Evolutionary conservation across 345 rosid genomes (phyloP).

Genomic region (Citrus australasica): DNA sequence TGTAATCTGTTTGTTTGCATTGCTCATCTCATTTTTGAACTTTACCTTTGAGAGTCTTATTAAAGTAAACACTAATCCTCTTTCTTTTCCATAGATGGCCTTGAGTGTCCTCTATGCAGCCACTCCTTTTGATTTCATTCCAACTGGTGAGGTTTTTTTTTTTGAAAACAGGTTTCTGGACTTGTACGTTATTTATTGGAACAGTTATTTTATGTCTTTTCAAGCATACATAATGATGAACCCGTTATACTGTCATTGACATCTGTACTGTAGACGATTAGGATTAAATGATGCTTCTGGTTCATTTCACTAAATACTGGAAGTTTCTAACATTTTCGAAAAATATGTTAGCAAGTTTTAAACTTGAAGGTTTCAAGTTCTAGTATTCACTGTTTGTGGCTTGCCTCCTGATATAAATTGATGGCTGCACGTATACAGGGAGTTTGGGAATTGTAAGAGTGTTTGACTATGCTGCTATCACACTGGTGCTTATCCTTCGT

Average conservation of each 20-base stretch:
- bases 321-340: neutral
- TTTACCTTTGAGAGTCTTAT: neutral
- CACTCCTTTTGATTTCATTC: slow-evolving; percentile 68
- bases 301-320: neutral
- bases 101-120: slow-evolving; percentile 58
- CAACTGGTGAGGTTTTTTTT: slow-evolving; percentile 46
- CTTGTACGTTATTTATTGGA: neutral
- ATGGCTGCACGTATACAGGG: slow-evolving; percentile 33
- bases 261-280: neutral
- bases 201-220: neutral
- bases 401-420: neutral
- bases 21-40: neutral
- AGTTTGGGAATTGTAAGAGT: slow-evolving; percentile 49
- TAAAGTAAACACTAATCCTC: neutral
- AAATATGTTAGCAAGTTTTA: neutral
- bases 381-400: neutral
- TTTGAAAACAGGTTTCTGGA: neutral
- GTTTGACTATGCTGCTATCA: slow-evolving; percentile 57
- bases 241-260: neutral
- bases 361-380: neutral
- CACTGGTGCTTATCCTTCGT: slow-evolving; percentile 54
- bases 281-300: neutral
- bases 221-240: too few species aligned
- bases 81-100: slow-evolving; percentile 47
- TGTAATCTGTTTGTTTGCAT: neutral